Evolutionary conservation across 2,329 filamentous ascomycete species (phyloP).

Genomic region (Alternaria brassicae): DNA sequence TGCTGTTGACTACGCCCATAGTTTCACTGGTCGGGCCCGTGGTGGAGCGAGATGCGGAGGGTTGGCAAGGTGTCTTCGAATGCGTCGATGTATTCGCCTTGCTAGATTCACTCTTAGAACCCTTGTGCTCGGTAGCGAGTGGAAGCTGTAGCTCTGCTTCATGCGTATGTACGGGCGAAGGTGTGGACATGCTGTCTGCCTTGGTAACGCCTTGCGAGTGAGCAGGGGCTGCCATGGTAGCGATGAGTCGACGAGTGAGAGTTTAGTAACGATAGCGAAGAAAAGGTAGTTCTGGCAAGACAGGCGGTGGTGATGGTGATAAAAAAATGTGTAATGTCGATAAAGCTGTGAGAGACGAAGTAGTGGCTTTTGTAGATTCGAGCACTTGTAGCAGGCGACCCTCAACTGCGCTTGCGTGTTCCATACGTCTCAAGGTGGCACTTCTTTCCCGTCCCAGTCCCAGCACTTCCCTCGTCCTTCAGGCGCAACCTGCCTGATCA

Average conservation of each 20-base stretch:
- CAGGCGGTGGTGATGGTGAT: not conserved
- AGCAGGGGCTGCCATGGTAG: not conserved
- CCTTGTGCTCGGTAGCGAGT: not conserved
- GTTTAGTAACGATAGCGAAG: not conserved
- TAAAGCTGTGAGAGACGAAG: not conserved
- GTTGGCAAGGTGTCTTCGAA: not conserved
- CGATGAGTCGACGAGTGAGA: not conserved
- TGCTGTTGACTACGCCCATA: no score
- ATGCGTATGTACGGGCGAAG: not conserved
- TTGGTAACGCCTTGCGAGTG: not conserved
- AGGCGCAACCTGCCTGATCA: constrained; percentile 71
- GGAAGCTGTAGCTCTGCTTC: not conserved
- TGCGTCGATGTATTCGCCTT: not conserved
- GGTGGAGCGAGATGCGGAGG: not conserved
- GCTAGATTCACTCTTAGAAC: not conserved
- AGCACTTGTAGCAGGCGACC: not conserved
- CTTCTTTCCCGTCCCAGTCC: constrained; percentile 51
- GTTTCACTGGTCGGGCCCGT: no score
- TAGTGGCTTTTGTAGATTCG: not conserved
- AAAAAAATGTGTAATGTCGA: not conserved
- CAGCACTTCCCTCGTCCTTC: constrained; percentile 49
- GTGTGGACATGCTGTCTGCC: not conserved
- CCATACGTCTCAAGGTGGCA: constrained; percentile 39
- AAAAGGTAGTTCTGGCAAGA: not conserved
- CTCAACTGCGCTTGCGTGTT: constrained; percentile 3